Evolutionary conservation across 2,329 filamentous ascomycete species (phyloP).

Genomic region (Venturia pyrina): DNA sequence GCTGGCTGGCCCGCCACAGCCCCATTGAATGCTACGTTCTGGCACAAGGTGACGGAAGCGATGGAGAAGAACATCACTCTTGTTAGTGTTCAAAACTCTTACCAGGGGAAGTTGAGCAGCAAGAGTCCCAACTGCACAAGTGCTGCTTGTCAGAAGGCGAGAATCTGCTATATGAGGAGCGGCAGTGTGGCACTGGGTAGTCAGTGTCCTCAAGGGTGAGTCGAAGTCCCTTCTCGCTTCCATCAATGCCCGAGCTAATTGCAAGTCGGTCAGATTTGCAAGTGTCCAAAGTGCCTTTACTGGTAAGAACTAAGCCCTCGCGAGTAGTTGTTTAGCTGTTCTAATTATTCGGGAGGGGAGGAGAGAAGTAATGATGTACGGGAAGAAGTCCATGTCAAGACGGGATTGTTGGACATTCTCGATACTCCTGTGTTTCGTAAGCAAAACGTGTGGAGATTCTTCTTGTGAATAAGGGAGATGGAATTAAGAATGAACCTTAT

Average conservation of each 20-base stretch:
- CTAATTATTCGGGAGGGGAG: not conserved
- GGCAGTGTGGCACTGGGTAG: slow-evolving; percentile 43
- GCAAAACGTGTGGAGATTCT: no score
- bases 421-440: no score
- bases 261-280: slow-evolving; percentile 4
- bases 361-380: not conserved
- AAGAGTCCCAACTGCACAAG: slow-evolving; percentile 43
- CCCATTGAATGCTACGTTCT: slow-evolving; percentile 49
- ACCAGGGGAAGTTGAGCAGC: slow-evolving; percentile 43
- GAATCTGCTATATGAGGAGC: slow-evolving; percentile 50
- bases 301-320: not conserved
- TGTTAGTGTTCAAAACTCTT: slow-evolving; percentile 40
- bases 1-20: slow-evolving; percentile 37
- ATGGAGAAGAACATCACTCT: slow-evolving; percentile 43
- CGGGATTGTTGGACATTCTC: no score
- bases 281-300: slow-evolving; percentile 5
- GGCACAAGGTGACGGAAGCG: slow-evolving; percentile 47
- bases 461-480: no score
- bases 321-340: no score
- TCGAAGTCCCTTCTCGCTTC: not conserved
- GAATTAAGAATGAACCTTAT: no score
- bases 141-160: slow-evolving; percentile 41
- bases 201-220: slow-evolving; percentile 41
- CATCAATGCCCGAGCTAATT: no score
- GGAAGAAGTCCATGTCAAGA: not conserved